A percentile compares a stretch with the other conserved stretches of the same genome.
phyloP scores from a whole-genome alignment of 2,329 filamentous ascomycete species.

The Ustilaginoidea virens region DNA sequence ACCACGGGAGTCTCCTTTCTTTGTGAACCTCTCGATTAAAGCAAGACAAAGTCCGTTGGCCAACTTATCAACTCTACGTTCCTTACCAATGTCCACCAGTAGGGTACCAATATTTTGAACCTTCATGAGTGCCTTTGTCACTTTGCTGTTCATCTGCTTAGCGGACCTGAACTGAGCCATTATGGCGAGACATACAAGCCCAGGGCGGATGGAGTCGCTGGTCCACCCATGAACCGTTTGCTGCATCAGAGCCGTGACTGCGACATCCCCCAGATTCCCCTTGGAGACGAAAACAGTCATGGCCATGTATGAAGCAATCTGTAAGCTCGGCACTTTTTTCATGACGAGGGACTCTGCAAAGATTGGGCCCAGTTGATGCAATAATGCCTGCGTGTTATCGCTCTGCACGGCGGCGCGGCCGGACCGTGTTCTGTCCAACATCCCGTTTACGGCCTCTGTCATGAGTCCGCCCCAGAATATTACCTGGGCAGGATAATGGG shows the following conservation, averaged over 20 bases:
- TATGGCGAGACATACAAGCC: constrained; percentile 65
- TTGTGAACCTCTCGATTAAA: constrained; percentile 43
- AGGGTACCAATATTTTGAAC: constrained; percentile 43
- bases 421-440: constrained; percentile 63
- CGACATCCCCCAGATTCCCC: constrained; percentile 59
- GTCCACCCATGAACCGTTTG: constrained; percentile 69
- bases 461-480: constrained; percentile 86
- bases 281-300: constrained; percentile 75
- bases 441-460: constrained; percentile 70
- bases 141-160: constrained; percentile 51
- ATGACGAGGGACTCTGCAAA: constrained; percentile 66
- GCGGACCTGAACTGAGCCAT: constrained; percentile 66
- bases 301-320: constrained; percentile 84
- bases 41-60: constrained; percentile 57
- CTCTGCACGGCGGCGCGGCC: constrained; percentile 62
- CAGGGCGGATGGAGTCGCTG: constrained; percentile 54
- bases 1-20: constrained; percentile 40
- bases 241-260: constrained; percentile 81
- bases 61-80: constrained; percentile 55
- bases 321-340: constrained; percentile 61
- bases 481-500: constrained; percentile 62
- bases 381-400: constrained; percentile 66
- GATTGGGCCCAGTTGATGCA: constrained; percentile 49
- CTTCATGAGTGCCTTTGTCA: constrained; percentile 54
- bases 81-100: constrained; percentile 44